Base-by-base conservation (phyloP, 2,329 filamentous ascomycete species). In the Stromatinia cepivora region DNA sequence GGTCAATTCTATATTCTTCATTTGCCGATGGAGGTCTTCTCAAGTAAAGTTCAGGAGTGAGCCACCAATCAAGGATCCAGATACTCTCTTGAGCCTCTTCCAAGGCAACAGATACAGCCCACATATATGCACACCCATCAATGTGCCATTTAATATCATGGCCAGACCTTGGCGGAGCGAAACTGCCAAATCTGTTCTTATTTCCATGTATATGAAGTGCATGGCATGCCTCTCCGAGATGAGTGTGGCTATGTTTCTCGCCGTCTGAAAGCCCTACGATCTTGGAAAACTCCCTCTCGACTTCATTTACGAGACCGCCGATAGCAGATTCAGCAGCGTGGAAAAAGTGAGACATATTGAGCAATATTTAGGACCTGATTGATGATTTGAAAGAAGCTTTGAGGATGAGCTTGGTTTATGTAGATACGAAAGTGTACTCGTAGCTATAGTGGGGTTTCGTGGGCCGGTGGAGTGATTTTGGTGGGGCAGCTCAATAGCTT, bases 91-190 rank as follows among this genome's bases (percentile, higher is more conserved):
- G 85, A 3, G 93, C 93, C 76, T 87, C 88, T 81, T 95, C 90
- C 64, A 97, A 81, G 2, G 93, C 93, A 72, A 90, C 83, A 39
- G 90, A 92, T 1, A 97, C 91, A 20, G 93, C 93, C 84, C 89
- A 93, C 82, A 97, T 93, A 78, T 96, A 95, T 11, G 88, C 88
- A 77, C 90, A 92, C 9, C 90, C 92, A 77, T 95, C 92, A 25
- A 95, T 91, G 79, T 91, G 94, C 92, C 93, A 97, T 83, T 97
- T 96, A 72, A 87, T 88, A 72, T 88, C 83, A 76, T 93, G 90
- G 69, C 90, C 90, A 45, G 86, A 85, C 28, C 91, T 86, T 76
- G 89, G 86, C 0, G 91, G 88, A 1, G 91, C 91, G 81, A 97
- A 97, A 70, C 87, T 89, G 70, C 85, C 82, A 76, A 84, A 89